Evolutionary conservation across 2,329 filamentous ascomycete genomes (phyloP), one percentile per base, ranked within the genome.

Genomic region (Cercospora nicotianae): DNA sequence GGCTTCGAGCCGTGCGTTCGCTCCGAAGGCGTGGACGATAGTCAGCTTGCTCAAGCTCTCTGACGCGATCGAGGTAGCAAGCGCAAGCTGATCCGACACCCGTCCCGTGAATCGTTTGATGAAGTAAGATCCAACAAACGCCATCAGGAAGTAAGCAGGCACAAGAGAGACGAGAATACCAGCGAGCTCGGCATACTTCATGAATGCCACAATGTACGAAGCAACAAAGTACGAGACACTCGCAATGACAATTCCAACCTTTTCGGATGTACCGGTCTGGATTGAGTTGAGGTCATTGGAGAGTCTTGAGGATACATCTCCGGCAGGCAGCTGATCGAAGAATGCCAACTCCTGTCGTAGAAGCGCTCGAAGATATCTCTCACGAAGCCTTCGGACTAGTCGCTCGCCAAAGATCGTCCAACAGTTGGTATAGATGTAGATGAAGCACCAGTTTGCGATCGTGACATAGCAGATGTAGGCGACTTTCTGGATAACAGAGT

Each of bases 321-420:
- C 89, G 0, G 87, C 83, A 58, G 87, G 84, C 9, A 89, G 81
- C 13, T 83, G 83, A 72, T 91, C 89, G 74, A 90, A 90, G 75
- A 87, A 90, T 13, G 86, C 80, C 0, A 87, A 84, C 65, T 90
- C 87, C 74, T 90, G 88, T 59, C 83, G 80, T 13, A 91, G 80
- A 18, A 91, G 77, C 18, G 83, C 84, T 28, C 82, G 80, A 42
- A 91, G 82, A 72, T 90, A 91, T 42, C 79, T 81, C 71, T 88
- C 86, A 57, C 89, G 85, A 53, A 91, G 79, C 33, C 89, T 83
- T 70, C 87, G 86, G 58, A 87, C 86, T 8, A 91, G 81, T 3
- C 89, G 85, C 69, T 88, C 87, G 65, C 88, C 88, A 68, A 86
- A 83, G 71, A 91, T 80, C 70, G 83, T 87, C 88, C 88, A 91